Base-by-base conservation (phyloP, 768 basidiomycete genomes). In the Hericium erinaceus region DNA sequence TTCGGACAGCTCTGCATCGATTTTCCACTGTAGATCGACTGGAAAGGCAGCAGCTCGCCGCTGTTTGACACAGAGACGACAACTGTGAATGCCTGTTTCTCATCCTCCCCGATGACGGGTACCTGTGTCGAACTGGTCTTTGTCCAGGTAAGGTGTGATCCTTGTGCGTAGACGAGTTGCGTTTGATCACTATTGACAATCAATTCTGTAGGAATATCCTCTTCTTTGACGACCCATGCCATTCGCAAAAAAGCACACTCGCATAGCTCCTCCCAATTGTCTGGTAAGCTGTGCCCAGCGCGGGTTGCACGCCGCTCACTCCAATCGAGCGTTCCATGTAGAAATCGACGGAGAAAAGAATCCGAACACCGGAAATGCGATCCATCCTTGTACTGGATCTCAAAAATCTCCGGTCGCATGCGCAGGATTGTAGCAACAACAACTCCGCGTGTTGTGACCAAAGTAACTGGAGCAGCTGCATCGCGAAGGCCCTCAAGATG, bases 1-100 rank as follows among this genome's bases (percentile, higher is more conserved):
- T 44, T 58, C 1, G 74, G 73, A 20, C 60, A 56, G 0, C 71
- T 73, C 0, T 15, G 28, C 3, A 26, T 48, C 1, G 69, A 65
- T 38, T 64, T 62, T 6, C 74, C 76, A 3, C 52, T 12, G 54
- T 66, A 75, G n/a, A 78, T 69, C 0, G 68, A 65, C 56, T 77
- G 76, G 39, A 75, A 65, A 9, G 73, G 74, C 4, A 77, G 66
- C 12, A 72, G 39, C 0, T 52, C 51, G 0, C 77, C 74, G 48
- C 62, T 58, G 8, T 48, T 59, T 0, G 74, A 67, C 10, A 75
- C 58, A 0, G 67, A 67, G 10, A 71, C 67, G 15, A 74, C 44
- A 0, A 77, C 26, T 0, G 75, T 77, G 53, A 76, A 72, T n/a
- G 77, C 76, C 0, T 68, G 64, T 60, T 78, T 78, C 56, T 77